Evolutionary conservation across 176 grass and related monocot species (phyloP), one percentile per base, ranked within the genome.

Genomic region (Raddia guianensis): DNA sequence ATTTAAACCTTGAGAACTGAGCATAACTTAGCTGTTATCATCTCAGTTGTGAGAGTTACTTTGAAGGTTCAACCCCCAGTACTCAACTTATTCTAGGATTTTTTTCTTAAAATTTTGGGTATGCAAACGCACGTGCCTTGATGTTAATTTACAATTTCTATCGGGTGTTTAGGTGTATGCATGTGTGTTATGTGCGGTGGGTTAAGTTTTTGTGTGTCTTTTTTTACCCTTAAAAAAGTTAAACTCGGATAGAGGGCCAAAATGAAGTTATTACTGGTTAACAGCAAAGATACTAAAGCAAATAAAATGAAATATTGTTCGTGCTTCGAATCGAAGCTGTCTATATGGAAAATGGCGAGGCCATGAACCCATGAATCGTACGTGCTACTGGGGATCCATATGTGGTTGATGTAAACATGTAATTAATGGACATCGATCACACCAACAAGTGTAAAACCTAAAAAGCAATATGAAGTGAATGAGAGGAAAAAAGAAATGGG

Each of bases 401-500:
- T 27, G 27, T 5, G 37, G 40, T 46, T 83, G 80, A 88, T 74
- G 80, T 44, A 42, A 83, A 68, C 78, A 77, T 81, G 15, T 49
- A 54, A 34, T 42, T 49, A 54, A 34, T 42, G 45, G 68, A 73
- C 42, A 14, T 15, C 14, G 49, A 51, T 14, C 53, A 77, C 35
- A 44, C 47, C 69, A 76, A 43, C 60, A 61, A 78, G 86, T 78
- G 7, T 59, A 76, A 76, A 63, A 63, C 27, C 56, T 66, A 66
- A 43, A 82, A 88, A 79, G 66, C 20, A 73, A 47, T 78, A 77
- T 78, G 80, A 88, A 87, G 16, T 53, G 16, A 35, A 69, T 64
- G 66, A 27, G 48, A 74, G 56, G 54, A 85, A 63, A 35, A 66
- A 67, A 64, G 79, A 63, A 35, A 66, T 43, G 7, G 15, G 8